phyloP scores from a whole-genome alignment of 352 stramenopile genomes.

The Pythium volutum region DNA sequence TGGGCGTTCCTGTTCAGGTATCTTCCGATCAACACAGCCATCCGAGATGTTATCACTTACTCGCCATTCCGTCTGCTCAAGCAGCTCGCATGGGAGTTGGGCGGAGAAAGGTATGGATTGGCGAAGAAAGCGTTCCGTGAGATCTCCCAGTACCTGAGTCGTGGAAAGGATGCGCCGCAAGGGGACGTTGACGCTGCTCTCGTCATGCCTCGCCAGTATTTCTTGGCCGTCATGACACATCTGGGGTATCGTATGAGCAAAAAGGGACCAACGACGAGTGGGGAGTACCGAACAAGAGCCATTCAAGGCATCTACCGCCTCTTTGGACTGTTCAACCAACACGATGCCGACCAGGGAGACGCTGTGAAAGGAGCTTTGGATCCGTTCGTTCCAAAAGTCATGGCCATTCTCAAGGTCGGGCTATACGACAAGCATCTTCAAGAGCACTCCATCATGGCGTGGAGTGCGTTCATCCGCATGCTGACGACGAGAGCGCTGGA shows the following conservation, averaged over 20 bases:
- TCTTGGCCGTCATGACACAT: constrained; percentile 82
- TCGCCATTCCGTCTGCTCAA: constrained; percentile 32
- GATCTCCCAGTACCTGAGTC: constrained; percentile 32
- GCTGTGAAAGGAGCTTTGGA: constrained; percentile 56
- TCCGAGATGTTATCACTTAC: constrained; percentile 35
- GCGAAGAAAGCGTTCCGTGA: constrained; percentile 37
- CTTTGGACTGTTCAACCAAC: constrained; percentile 53
- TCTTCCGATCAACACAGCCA: constrained; percentile 30
- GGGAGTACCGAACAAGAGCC: constrained; percentile 46
- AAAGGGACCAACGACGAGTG: constrained; percentile 30
- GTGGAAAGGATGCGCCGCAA: constrained; percentile 21
- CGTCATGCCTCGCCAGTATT: constrained; percentile 72
- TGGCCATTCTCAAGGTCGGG: constrained; percentile 84
- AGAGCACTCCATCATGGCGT: constrained; percentile 62
- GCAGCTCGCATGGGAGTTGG: constrained; percentile 34
- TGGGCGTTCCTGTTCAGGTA: constrained; percentile 43
- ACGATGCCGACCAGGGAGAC: constrained; percentile 27
- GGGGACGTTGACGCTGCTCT: constrained; percentile 25
- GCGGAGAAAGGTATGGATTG: constrained; percentile 26
- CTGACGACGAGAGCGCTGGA: constrained; percentile 78
- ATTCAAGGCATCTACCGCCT: constrained; percentile 76
- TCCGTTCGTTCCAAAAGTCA: constrained; percentile 86
- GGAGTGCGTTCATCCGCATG: constrained; percentile 77
- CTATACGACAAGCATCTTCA: constrained; percentile 54
- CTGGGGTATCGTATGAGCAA: constrained; percentile 60